Base-by-base conservation (phyloP, 495 filamentous ascomycete species). In the Aspergillus nanangensis region DNA sequence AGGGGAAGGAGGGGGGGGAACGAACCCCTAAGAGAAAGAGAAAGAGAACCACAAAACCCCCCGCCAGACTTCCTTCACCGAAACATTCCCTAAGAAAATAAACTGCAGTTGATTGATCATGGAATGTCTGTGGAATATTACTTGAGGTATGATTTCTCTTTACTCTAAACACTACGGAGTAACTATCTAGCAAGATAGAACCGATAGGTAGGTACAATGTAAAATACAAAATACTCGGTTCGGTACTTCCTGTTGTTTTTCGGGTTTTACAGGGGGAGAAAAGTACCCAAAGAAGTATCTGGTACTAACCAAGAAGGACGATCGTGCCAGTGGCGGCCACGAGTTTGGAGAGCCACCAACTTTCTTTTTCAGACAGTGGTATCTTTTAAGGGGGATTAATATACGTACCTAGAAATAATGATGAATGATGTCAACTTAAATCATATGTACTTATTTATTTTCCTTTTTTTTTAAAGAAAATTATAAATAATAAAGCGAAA, bases 261-360 rank as follows among this genome's bases (percentile, higher is more conserved):
- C n/a, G n/a, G n/a, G n/a, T n/a, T n/a, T n/a, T n/a, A n/a, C n/a
- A n/a, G n/a, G n/a, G n/a, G n/a, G n/a, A n/a, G n/a, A n/a, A n/a
- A n/a, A n/a, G n/a, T n/a, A n/a, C n/a, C n/a, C n/a, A n/a, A n/a
- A n/a, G n/a, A n/a, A n/a, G n/a, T 37, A 19, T 37, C 9, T 19
- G 8, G 34, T 13, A 3, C 34, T 19, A n/a, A n/a, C 34, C 17
- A n/a, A 10, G 8, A 39, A n/a, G 11, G 11, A 24, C 18, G 17
- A 52, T 52, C 48, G 43, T 49, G 36, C 38, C 48, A 50, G 53
- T 56, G 53, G 53, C 53, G 53, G 53, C 53, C 53, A 56, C 53
- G 53, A 56, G 49, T 56, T 45, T 55, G 36, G 35, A 35, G 41
- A 34, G 42, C 45, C 50, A 44, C 48, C 31, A 40, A 55, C 36